Evolutionary conservation across 108 stramenopile genomes (phyloP), one percentile per base, ranked within the genome.

Genomic region (Fragilaria radians): DNA sequence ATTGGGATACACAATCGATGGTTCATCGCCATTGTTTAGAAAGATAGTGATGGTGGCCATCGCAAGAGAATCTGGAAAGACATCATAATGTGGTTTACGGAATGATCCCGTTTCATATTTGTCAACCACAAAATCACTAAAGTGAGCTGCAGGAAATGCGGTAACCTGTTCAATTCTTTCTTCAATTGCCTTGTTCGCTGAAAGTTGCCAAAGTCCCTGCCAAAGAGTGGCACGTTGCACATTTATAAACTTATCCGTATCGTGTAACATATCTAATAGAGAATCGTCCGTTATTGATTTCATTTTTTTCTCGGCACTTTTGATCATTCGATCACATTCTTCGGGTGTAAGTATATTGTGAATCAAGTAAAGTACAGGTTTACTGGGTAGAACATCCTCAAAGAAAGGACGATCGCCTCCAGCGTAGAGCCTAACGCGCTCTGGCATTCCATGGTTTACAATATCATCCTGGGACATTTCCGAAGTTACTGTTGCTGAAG

Each of bases 331-430:
- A 31, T 86, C 76, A n/a, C 85, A 78, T 56, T 94, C 89, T 17
- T 78, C 72, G n/a, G 28, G 29, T 1, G 83, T 86, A 32, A 94
- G 53, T 46, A 89, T 70, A 64, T 94, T 90, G 77, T 94, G 93
- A 75, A 94, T 94, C 27, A 94, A 60, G 47, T 94, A 94, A 18
- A 94, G 72, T 11, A 82, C 59, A 0, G 93, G 93, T 3, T 64
- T 47, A 1, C 49, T 34, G 1, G 82, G 64, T 14, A 77, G 70
- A 9, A 85, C 86, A 67, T 94, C 93, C 65, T 94, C 93, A 62
- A 91, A 94, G 62, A 90, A 94, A n/a, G 93, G 93, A 27, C 93
- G 67, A 48, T 94, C 93, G 3, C 87, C 93, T 28, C 87, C 93
- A 5, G 87, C 86, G 66, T 94, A 94, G 23, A 94, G 61, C 28